phyloP scores from a whole-genome alignment of 345 rosid genomes.

The Arabis hirsuta region DNA sequence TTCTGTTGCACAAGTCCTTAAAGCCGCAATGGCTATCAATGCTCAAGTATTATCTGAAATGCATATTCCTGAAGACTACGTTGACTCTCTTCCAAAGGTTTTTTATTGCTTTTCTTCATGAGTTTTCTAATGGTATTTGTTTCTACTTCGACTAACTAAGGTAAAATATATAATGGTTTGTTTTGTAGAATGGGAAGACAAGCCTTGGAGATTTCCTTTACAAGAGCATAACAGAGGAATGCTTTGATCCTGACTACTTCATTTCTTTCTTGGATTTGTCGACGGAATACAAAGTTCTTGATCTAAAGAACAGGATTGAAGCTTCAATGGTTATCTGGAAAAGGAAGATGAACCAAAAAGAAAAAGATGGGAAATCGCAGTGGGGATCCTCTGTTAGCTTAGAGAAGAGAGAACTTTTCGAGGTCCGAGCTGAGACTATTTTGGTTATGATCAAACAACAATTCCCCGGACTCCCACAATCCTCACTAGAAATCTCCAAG shows the following conservation, averaged over 20 bases:
- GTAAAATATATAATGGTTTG: background rate
- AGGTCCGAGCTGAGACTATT: slow-evolving; percentile 86
- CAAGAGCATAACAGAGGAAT: slow-evolving; percentile 79
- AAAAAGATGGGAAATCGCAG: slow-evolving; percentile 75
- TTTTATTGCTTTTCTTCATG: background rate
- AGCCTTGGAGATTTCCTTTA: slow-evolving; percentile 85
- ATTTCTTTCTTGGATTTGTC: slow-evolving; percentile 74
- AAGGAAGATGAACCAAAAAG: slow-evolving; percentile 78
- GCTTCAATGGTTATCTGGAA: slow-evolving; percentile 96
- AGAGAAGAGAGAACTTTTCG: slow-evolving; percentile 93
- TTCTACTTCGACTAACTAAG: background rate
- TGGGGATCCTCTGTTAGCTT: slow-evolving; percentile 89
- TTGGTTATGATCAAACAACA: slow-evolving; percentile 72
- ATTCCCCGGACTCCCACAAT: slow-evolving; percentile 84
- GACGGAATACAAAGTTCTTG: slow-evolving; percentile 80
- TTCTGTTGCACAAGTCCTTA: slow-evolving; percentile 80
- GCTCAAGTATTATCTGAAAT: slow-evolving; percentile 84
- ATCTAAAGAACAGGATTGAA: slow-evolving; percentile 89
- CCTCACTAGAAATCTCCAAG: slow-evolving; percentile 81
- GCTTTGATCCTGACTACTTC: slow-evolving; percentile 79
- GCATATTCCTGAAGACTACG: slow-evolving; percentile 85
- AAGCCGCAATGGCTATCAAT: slow-evolving; percentile 90
- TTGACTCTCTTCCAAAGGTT: slow-evolving; percentile 93
- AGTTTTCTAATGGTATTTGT: background rate
- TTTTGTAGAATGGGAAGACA: slow-evolving; percentile 75